These are phyloP conservation scores for Asterophora parasitica DNA, from an alignment of 768 basidiomycete genomes.

Conservation along the genomic window DNA sequence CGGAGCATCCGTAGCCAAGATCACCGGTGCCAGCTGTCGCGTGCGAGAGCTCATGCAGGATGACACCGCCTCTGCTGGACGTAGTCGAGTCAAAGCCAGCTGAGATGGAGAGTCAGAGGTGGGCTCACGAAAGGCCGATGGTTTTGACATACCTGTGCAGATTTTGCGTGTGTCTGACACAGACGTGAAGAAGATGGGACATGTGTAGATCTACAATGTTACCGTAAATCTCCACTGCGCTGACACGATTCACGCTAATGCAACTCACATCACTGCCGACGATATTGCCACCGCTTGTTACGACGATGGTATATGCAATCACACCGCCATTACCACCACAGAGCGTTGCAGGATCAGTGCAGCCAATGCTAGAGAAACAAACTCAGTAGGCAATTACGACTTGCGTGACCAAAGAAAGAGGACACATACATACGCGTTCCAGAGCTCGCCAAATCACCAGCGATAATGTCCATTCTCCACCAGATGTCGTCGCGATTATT, in stretches of 20 bases:
- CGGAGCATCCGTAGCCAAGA: constrained; percentile 10
- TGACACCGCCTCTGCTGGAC: constrained; percentile 9
- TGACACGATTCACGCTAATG: too few relatives aligned
- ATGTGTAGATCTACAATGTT: constrained; percentile 3
- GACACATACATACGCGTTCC: constrained; percentile 5
- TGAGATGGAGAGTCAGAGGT: background rate
- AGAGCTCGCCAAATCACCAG: constrained; percentile 6
- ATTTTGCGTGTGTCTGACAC: constrained; percentile 1
- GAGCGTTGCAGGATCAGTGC: constrained; percentile 3
- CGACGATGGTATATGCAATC: constrained; percentile 8
- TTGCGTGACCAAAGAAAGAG: background rate
- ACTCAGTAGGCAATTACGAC: background rate
- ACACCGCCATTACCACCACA: constrained; percentile 5
- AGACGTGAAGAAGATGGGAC: constrained; percentile 8
- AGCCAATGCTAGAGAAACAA: constrained; percentile 2
- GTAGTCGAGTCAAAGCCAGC: constrained; percentile 6
- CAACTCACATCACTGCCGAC: constrained; percentile 3
- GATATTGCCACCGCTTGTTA: constrained; percentile 1
- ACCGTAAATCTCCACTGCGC: background rate
- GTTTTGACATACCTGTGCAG: constrained; percentile 3
- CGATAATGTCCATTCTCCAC: constrained; percentile 8
- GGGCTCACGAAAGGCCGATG: too few relatives aligned
- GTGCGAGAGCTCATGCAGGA: constrained; percentile 12
- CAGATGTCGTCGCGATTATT: constrained; percentile 7
- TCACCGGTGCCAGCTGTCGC: constrained; percentile 7